Base-by-base conservation (phyloP, 805 yeast genomes). In the Lachancea mirantina region DNA sequence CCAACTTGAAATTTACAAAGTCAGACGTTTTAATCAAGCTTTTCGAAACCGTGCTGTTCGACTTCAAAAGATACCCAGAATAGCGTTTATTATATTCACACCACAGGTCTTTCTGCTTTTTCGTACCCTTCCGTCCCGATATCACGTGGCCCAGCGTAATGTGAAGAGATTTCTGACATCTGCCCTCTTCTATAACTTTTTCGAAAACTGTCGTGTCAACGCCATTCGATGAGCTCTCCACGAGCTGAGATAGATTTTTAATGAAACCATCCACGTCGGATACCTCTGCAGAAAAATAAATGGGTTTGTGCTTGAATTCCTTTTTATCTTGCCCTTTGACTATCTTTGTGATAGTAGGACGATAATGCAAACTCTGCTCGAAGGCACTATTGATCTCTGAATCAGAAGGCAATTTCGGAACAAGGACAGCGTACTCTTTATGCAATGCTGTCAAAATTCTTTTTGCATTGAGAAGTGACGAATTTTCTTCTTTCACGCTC, bases 91-190 rank as follows among this genome's bases (percentile, higher is more conserved):
- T 19, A 34, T 45, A 58, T 18, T 40, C 36, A 6, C 47, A 40
- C 65, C 62, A 54, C 19, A 57, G 32, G 8, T 34, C 29, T 32
- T 46, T 55, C 11, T 45, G 53, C 8, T 29, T 23, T 1, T 35
- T 41, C n/a, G 47, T 34, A 2, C 63, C 61, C 27, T 34, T 52
- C 19, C 57, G 60, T 3, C 53, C 47, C 26, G 55, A 61, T 15
- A 39, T 34, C 0, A 52, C 41, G 48, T 82, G 94, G 4, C 72
- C 64, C 26, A 82, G 49, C 0, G 94, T 84, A 3, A 83, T 70
- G 49, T 84, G 94, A 43, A 82, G 77, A 18, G 64, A 64, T 0
- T 49, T 31, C 41, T 76, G 84, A 1, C 78, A 52, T 20, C 76
- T 55, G 1, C 55, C 48, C 0, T 29, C 34, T 1, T 48, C 32